These are phyloP conservation scores for Guadua angustifolia DNA, from an alignment of 176 grass and related monocot species.

Conservation along the genomic window DNA sequence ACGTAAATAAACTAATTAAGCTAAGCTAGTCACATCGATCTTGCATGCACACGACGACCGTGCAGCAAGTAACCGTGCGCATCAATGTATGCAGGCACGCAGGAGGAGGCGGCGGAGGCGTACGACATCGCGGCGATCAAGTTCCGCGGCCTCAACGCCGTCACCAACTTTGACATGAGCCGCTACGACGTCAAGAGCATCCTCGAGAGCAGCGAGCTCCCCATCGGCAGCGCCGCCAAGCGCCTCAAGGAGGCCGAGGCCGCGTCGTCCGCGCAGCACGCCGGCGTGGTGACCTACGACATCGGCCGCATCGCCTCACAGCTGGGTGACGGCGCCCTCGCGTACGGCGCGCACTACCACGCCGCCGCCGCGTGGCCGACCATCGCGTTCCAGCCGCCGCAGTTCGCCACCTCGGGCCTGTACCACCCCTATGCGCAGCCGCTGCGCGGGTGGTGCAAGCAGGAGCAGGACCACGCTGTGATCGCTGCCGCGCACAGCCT, in stretches of 20 bases:
- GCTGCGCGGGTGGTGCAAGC: constrained; percentile 73
- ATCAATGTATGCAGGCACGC: constrained; percentile 48
- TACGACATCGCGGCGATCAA: constrained; percentile 91
- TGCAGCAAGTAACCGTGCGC: background rate
- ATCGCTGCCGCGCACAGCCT: constrained; percentile 68
- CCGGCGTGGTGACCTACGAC: constrained; percentile 50
- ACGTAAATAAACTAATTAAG: background rate
- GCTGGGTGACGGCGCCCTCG: constrained; percentile 19
- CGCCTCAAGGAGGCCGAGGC: constrained; percentile 72
- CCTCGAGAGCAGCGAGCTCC: constrained; percentile 68
- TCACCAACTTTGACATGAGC: constrained; percentile 93
- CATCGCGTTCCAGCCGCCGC: constrained; percentile 59
- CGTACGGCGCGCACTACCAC: constrained; percentile 47
- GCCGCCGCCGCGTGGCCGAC: constrained; percentile 54
- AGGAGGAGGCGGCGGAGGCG: constrained; percentile 85
- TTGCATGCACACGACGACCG: background rate
- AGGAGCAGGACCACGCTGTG: constrained; percentile 64
- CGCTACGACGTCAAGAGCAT: constrained; percentile 88
- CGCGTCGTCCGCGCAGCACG: constrained; percentile 18
- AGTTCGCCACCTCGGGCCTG: background rate
- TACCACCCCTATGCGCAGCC: constrained; percentile 60
- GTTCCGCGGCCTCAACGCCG: constrained; percentile 79
- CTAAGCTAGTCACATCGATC: background rate
- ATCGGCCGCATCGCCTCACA: constrained; percentile 43
- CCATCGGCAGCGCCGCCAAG: constrained; percentile 70